phyloP scores from a whole-genome alignment of 768 basidiomycete species.

The Omphalotus guepiniiformis region DNA sequence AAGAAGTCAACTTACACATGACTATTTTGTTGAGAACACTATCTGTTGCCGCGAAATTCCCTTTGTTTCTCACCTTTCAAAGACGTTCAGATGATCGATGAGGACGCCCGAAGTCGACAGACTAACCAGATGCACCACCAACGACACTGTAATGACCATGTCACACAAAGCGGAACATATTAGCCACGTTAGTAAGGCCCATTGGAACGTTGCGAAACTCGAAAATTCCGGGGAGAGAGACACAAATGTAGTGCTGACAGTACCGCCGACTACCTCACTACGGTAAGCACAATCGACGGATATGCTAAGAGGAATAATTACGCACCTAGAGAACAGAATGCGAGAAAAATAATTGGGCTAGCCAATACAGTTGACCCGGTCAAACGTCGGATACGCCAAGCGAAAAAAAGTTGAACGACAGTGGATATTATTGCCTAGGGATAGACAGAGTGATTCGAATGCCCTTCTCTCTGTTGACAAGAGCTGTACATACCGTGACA shows the following conservation, averaged over 20 bases:
- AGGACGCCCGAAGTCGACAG: neutral
- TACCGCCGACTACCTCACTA: slow-evolving; percentile 26
- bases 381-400: slow-evolving; percentile 34
- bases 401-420: slow-evolving; percentile 36
- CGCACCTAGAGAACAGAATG: slow-evolving; percentile 28
- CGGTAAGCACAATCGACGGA: neutral
- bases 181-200: slow-evolving; percentile 41
- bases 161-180: slow-evolving; percentile 40
- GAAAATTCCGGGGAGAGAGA: slow-evolving; percentile 21
- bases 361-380: slow-evolving; percentile 22
- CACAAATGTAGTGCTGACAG: slow-evolving; percentile 26
- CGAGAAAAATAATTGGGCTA: slow-evolving; percentile 24
- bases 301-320: neutral
- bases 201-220: slow-evolving; percentile 26
- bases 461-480: neutral
- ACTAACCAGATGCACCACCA: slow-evolving; percentile 40
- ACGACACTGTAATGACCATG: slow-evolving; percentile 38
- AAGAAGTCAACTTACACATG: neutral
- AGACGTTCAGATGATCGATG: too few species aligned
- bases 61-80: neutral
- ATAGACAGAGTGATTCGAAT: neutral
- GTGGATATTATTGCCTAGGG: slow-evolving; percentile 34
- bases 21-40: slow-evolving; percentile 1
- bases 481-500: slow-evolving; percentile 22
- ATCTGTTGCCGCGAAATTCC: neutral